These are phyloP conservation scores for Scolecobasidium constrictum DNA, from an alignment of 2,329 filamentous ascomycete species.

Conservation along the genomic window DNA sequence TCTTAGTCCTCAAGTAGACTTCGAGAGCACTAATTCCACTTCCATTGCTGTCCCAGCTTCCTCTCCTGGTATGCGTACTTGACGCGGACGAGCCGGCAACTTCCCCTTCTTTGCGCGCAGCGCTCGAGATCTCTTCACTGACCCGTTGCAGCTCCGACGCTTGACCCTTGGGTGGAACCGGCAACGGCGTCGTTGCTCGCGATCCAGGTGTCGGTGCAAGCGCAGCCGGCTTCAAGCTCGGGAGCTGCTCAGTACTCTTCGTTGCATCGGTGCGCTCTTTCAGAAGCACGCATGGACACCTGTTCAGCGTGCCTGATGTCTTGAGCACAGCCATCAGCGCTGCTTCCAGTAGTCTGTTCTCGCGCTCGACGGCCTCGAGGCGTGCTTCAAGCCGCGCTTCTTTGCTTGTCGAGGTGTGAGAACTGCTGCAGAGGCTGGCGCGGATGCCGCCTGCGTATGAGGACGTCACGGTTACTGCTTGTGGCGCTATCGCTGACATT, in stretches of 20 bases:
- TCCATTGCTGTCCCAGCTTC: constrained; percentile 14
- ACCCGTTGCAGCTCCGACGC: not conserved
- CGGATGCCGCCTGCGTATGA: not conserved
- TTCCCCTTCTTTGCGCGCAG: not conserved
- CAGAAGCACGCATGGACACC: constrained; percentile 14
- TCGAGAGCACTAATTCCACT: constrained; percentile 24
- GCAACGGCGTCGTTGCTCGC: not conserved
- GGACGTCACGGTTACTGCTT: not conserved
- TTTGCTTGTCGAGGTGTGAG: not conserved
- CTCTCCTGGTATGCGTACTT: constrained; percentile 15
- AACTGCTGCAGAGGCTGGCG: not conserved
- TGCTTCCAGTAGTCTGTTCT: constrained; percentile 27
- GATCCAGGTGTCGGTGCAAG: not conserved
- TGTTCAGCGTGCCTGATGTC: constrained; percentile 23
- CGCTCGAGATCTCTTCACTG: not conserved
- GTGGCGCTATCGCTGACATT: not conserved
- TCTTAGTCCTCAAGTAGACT: constrained; percentile 22
- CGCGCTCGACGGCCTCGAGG: constrained; percentile 26
- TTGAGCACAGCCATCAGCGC: constrained; percentile 28
- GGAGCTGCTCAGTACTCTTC: not conserved
- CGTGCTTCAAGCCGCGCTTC: constrained; percentile 18
- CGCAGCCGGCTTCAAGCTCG: not conserved
- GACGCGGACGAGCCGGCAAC: constrained; percentile 10
- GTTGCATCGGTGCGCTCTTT: not conserved
- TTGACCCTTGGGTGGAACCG: not conserved